Conservation (phyloP, 2,329 filamentous ascomycete species). For the Fusarium sp. region DNA sequence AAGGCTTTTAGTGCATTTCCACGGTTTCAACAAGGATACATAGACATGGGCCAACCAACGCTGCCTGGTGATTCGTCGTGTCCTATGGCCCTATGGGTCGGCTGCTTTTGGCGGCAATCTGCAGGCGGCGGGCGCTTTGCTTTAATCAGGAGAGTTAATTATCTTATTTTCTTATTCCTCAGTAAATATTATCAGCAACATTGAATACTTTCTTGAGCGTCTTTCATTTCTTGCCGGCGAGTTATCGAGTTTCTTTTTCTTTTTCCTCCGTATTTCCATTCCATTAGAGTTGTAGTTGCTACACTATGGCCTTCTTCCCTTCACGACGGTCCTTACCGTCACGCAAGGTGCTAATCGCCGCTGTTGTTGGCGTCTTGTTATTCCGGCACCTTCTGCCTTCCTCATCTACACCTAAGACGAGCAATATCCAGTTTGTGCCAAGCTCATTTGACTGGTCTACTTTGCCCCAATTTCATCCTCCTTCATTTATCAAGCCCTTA, state of each 20-base stretch:
- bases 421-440: constrained; percentile 33
- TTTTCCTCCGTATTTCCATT: not conserved
- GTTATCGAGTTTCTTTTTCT: not conserved
- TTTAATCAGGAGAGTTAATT: not conserved
- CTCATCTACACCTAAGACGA: not conserved
- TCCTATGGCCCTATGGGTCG: too few species aligned
- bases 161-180: not conserved
- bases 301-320: not conserved
- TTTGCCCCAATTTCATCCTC: constrained; percentile 45
- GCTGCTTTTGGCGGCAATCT: not conserved
- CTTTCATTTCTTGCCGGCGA: too few species aligned
- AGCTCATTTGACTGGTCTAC: constrained; percentile 50
- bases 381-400: constrained; percentile 18
- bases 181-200: not conserved
- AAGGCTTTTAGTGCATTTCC: too few species aligned
- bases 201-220: too few species aligned
- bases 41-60: not conserved
- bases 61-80: not conserved
- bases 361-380: not conserved
- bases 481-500: constrained; percentile 46
- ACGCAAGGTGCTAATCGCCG: not conserved
- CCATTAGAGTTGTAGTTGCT: not conserved
- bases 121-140: not conserved
- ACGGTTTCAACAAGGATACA: constrained; percentile 3
- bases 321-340: not conserved